Evolutionary conservation across 108 stramenopile genomes (phyloP).

Genomic region (Craspedostauros australis): DNA sequence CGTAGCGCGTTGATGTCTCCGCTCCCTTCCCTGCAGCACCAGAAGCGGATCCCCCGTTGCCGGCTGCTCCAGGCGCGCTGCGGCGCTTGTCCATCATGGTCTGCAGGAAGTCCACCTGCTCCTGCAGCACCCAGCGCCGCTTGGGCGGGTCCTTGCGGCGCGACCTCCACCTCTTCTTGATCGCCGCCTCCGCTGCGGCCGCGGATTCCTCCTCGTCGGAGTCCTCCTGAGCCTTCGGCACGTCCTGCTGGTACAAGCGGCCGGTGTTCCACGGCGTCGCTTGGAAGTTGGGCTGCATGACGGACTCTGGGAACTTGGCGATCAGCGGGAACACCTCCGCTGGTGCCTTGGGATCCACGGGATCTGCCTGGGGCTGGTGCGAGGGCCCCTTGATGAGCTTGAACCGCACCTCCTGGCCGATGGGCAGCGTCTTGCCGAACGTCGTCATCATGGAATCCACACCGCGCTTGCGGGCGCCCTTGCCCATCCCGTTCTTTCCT

Average conservation of each 20-base stretch:
- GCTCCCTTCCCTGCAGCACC: slow-evolving; percentile 2
- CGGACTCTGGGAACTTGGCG: slow-evolving; percentile 71
- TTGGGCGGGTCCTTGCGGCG: slow-evolving; percentile 46
- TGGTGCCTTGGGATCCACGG: slow-evolving; percentile 41
- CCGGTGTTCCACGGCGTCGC: slow-evolving; percentile 37
- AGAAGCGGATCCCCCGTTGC: neutral
- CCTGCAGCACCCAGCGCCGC: slow-evolving; percentile 77
- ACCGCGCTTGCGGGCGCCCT: slow-evolving; percentile 22
- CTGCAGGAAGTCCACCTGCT: slow-evolving; percentile 70
- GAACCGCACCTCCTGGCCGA: slow-evolving; percentile 36
- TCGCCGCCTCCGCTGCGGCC: slow-evolving; percentile 26
- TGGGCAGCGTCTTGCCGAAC: slow-evolving; percentile 18
- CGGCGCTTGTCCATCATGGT: slow-evolving; percentile 49
- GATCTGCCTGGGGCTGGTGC: slow-evolving; percentile 17
- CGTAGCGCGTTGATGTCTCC: slow-evolving; percentile 47
- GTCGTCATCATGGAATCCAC: slow-evolving; percentile 33
- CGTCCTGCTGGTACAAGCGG: slow-evolving; percentile 74
- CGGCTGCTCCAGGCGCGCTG: slow-evolving; percentile 3
- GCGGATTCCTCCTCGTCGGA: slow-evolving; percentile 58
- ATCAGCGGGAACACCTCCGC: slow-evolving; percentile 55
- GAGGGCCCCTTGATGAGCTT: slow-evolving; percentile 37
- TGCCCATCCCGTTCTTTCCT: too few relatives aligned
- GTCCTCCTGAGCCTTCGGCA: slow-evolving; percentile 66
- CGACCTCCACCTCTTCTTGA: slow-evolving; percentile 58
- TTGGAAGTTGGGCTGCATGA: slow-evolving; percentile 46